Evolutionary conservation across 2,329 filamentous ascomycete genomes (phyloP).

Genomic region (Botrytis hyacinthi): DNA sequence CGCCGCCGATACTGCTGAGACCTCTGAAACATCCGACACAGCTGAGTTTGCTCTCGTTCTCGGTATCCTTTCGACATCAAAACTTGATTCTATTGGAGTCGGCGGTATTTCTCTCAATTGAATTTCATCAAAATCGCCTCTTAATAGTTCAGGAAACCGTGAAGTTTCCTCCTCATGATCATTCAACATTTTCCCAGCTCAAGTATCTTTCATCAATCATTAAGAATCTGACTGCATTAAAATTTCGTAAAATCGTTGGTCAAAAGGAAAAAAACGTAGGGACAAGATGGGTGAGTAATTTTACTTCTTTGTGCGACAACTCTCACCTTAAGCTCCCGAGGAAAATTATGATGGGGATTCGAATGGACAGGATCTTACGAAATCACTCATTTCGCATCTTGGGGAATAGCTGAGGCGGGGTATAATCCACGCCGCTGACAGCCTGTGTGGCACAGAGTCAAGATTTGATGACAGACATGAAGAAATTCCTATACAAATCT

Average conservation of each 20-base stretch:
- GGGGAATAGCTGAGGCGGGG: conserved; percentile 2
- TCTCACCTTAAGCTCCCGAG: not conserved
- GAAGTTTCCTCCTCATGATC: not conserved
- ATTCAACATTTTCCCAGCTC: conserved; percentile 10
- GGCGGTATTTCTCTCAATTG: conserved; percentile 17
- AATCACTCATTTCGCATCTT: not conserved
- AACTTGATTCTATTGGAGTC: conserved; percentile 11
- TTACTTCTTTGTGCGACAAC: conserved; percentile 2
- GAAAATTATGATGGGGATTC: not conserved
- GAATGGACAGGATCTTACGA: not conserved
- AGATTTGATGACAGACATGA: conserved; percentile 16
- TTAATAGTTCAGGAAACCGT: conserved; percentile 5
- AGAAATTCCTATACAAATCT: conserved; percentile 1
- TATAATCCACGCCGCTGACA: conserved; percentile 3
- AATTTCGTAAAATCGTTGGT: not conserved
- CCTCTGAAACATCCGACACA: not conserved
- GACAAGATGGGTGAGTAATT: not conserved
- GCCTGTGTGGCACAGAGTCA: not conserved
- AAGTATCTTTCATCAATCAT: not conserved
- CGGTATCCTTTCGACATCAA: conserved; percentile 7
- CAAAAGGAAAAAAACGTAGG: not conserved
- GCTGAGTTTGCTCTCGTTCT: conserved; percentile 9
- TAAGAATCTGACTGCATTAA: conserved; percentile 11
- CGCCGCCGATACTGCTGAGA: not conserved
- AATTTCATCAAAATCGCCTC: conserved; percentile 13